Evolutionary conservation across 345 rosid species (phyloP), one percentile per base, ranked within the genome.

Genomic region (Carallia pectinifolia): DNA sequence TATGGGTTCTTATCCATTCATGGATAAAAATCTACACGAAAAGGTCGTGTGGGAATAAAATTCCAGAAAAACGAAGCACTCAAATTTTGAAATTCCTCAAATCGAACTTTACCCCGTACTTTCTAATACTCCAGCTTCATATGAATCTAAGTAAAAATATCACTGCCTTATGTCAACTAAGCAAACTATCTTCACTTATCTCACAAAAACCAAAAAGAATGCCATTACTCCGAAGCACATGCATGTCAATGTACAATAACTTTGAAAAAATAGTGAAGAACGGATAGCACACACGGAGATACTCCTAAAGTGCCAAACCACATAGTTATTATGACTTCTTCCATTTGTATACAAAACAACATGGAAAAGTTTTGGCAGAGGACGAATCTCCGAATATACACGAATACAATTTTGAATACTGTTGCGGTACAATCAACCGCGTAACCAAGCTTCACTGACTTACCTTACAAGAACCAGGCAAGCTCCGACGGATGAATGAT

Each of bases 391-490:
- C 8, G 4, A 10, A 40, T 40, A 8, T 23, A 55, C n/a, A 55
- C n/a, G 6, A 61, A 61, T 61, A 18, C n/a, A 37, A 61, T 9
- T 61, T 34, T 3, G 47, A 61, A 16, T 61, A 17, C n/a, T 1
- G 16, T 47, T 4, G 23, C 19, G 0, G 12, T 33, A 34, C 17
- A 52, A 37, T 56, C 60, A 23, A 23, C 31, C 17, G 33, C 23
- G 2, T 10, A 69, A 74, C 71, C 9, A 47, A 13, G 48, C 61
- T 12, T 16, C 48, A 47, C 36, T 70, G 30, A 48, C 47, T 71
- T 79, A 91, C 98, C 97, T 95, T 97, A 65, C 88, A 89, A 40
- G 92, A 79, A 66, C 85, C 82, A 67, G 95, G 88, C 76, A 96
- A 76, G 30, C 78, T 78, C 31, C 86, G 74, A 69, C 82, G 84